Evolutionary conservation across 371 early-diverging fungal genomes (phyloP), one percentile per base, ranked within the genome.

Genomic region (Zychaea mexicana): DNA sequence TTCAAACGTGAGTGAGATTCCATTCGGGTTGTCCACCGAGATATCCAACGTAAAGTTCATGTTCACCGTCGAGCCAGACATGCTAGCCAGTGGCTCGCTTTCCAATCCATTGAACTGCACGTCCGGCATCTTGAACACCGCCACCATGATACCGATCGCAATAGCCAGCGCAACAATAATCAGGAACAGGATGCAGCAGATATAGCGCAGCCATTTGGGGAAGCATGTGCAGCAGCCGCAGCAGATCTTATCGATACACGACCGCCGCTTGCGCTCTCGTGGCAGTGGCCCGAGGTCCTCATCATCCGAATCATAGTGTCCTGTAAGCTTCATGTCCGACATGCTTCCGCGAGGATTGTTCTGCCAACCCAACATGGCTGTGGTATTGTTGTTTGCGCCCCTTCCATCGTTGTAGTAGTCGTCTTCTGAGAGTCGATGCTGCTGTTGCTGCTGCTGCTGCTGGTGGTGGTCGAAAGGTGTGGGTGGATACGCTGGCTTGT

Each of bases 1-100:
- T 30, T 77, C 76, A 60, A 87, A 87, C n/a, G 82, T 82, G 65
- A 85, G 70, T 21, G 83, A 73, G 63, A 81, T 71, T 31, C 84
- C 80, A 62, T 87, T 87, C 26, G 85, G 84, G 61, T 87, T 87
- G 36, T 72, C 63, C 27, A 87, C 85, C 7, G 69, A 57, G 46
- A 87, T 84, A 28, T 71, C 63, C 22, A 82, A 55, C 1, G 65
- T 57, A 22, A 74, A 63, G 56, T 67, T 76, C 26, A 82, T 57
- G 56, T 66, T 66, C 15, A 67, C 54, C 3, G 61, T 65, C 0
- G 68, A 63, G 4, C 72, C 74, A 10, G 52, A 32, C 32, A 69
- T n/a, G 28, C 52, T 64, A 36, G 76, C 76, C 1, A 32, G 54
- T 0, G 76, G 79, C 31, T 67, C 59, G 9, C 72, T 71, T 36